These are phyloP conservation scores for Sporothrix humicola DNA, from an alignment of 2,329 filamentous ascomycete genomes.

Conservation along the genomic window DNA sequence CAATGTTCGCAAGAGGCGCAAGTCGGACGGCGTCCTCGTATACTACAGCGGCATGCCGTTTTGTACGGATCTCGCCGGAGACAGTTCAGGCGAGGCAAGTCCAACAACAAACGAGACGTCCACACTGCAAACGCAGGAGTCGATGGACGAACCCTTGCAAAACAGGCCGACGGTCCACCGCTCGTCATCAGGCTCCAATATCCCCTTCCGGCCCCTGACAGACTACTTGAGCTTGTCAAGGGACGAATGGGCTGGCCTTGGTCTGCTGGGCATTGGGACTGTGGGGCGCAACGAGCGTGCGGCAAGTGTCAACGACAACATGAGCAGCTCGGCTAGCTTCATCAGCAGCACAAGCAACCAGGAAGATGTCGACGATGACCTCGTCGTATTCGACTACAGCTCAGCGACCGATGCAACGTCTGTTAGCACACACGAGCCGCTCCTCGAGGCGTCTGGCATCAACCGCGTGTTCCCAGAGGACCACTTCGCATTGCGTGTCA, in stretches of 20 bases:
- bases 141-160: constrained; percentile 35
- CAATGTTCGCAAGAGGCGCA: constrained; percentile 58
- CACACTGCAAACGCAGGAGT: constrained; percentile 48
- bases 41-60: constrained; percentile 83
- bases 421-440: constrained; percentile 53
- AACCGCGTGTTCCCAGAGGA: constrained; percentile 67
- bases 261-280: constrained; percentile 29
- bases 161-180: constrained; percentile 45
- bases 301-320: constrained; percentile 18
- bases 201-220: constrained; percentile 58
- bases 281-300: constrained; percentile 39
- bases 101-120: constrained; percentile 57
- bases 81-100: constrained; percentile 54
- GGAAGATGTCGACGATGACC: constrained; percentile 36
- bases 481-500: constrained; percentile 64
- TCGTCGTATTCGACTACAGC: constrained; percentile 42
- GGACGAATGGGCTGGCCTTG: constrained; percentile 31
- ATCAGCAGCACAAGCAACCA: constrained; percentile 23
- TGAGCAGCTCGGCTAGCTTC: constrained; percentile 30
- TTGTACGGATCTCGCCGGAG: constrained; percentile 78
- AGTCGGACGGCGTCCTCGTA: constrained; percentile 75
- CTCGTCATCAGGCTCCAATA: constrained; percentile 58
- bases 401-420: constrained; percentile 30
- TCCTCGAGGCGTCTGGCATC: constrained; percentile 63
- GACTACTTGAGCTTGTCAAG: constrained; percentile 43